Conservation (phyloP, 495 filamentous ascomycete genomes). For the Penicillium waksmanii region DNA sequence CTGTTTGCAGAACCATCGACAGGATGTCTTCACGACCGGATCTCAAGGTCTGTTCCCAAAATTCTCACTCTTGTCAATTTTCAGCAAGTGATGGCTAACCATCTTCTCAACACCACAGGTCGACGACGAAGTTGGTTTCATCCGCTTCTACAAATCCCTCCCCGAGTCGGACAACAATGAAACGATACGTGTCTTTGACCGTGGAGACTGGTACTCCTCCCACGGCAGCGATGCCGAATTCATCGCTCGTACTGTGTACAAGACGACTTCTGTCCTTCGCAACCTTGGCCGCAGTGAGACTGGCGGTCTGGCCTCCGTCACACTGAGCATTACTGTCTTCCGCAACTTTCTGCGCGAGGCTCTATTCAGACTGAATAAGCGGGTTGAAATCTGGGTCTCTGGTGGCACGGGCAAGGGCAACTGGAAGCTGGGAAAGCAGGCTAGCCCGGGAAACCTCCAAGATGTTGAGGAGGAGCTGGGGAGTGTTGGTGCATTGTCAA, state of each 20-base stretch:
- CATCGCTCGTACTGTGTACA: conserved; percentile 93
- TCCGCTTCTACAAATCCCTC: conserved; percentile 87
- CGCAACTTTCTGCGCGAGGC: conserved; percentile 95
- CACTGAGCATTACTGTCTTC: conserved; percentile 90
- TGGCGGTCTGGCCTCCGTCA: conserved; percentile 86
- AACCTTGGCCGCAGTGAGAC: conserved; percentile 83
- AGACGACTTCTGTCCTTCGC: conserved; percentile 92
- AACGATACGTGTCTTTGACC: conserved; percentile 83
- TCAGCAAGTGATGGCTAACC: conserved; percentile 3
- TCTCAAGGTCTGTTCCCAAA: conserved; percentile 64
- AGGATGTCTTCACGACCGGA: conserved; percentile 91
- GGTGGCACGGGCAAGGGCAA: conserved; percentile 67
- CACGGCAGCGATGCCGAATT: conserved; percentile 92
- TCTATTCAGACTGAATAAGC: conserved; percentile 85
- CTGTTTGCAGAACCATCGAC: conserved; percentile 20
- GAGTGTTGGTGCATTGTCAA: conserved; percentile 54
- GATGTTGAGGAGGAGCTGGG: conserved; percentile 97
- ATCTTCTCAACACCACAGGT: conserved; percentile 57
- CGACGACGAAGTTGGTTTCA: conserved; percentile 95
- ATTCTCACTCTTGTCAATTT: conserved; percentile 1
- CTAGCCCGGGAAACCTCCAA: conserved; percentile 93
- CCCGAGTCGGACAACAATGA: conserved; percentile 65
- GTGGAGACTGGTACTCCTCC: conserved; percentile 92
- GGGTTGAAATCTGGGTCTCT: conserved; percentile 87
- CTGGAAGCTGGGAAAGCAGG: conserved; percentile 90